Percentiles rank a stretch among this genome's conserved stretches.
phyloP scores from a whole-genome alignment of 352 stramenopile species.

The Aphanomyces astaci region DNA sequence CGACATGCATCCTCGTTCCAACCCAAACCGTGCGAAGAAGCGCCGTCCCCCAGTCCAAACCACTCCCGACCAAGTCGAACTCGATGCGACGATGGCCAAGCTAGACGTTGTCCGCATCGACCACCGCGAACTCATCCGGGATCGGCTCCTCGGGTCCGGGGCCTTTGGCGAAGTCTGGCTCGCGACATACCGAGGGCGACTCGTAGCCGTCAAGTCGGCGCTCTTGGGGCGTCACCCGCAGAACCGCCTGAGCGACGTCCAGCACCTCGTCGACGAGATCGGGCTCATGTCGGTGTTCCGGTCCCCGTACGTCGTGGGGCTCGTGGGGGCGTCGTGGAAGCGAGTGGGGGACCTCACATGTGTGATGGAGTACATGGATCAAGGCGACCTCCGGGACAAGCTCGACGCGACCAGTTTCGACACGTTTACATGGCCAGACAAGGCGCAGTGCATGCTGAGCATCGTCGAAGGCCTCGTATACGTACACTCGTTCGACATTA shows the following conservation, averaged over 20 bases:
- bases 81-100: constrained; percentile 1
- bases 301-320: constrained; percentile 10
- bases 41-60: background rate
- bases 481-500: constrained; percentile 18
- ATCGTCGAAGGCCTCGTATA: constrained; percentile 24
- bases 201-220: constrained; percentile 27
- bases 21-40: background rate
- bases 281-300: background rate
- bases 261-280: constrained; percentile 19
- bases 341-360: background rate
- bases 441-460: background rate
- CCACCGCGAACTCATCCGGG: background rate
- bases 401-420: background rate
- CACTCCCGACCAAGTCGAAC: background rate
- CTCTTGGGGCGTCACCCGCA: background rate
- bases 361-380: constrained; percentile 22
- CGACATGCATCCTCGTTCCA: background rate
- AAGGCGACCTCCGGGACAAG: constrained; percentile 13
- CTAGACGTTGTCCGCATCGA: background rate
- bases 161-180: constrained; percentile 34
- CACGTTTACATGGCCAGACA: background rate
- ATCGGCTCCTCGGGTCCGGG: background rate
- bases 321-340: constrained; percentile 9
- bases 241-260: background rate
- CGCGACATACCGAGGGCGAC: constrained; percentile 24